Conservation (phyloP, 2,329 filamentous ascomycete genomes). For the Cordyceps militaris region DNA sequence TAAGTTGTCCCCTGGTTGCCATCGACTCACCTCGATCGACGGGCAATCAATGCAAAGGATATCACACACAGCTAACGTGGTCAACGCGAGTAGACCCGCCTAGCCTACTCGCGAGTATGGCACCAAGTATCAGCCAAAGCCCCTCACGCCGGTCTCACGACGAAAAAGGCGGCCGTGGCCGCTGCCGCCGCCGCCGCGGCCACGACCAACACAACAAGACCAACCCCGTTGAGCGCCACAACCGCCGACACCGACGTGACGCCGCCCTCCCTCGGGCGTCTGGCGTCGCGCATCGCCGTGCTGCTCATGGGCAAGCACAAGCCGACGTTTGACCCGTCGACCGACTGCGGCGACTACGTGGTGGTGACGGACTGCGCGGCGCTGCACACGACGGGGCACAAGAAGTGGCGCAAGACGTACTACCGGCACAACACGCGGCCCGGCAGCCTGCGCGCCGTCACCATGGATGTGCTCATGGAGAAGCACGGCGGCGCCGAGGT, state of each 20-base stretch:
- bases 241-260: conserved; percentile 39
- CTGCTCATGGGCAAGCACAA: conserved; percentile 98
- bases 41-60: neutral
- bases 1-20: conserved; percentile 31
- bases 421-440: conserved; percentile 90
- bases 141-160: conserved; percentile 55
- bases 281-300: conserved; percentile 80
- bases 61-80: neutral
- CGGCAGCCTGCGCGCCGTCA: conserved; percentile 78
- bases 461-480: conserved; percentile 89
- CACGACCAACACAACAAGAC: neutral
- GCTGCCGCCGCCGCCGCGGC: neutral
- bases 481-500: conserved; percentile 94
- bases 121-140: conserved; percentile 72
- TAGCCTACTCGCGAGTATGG: conserved; percentile 95
- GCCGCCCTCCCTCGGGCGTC: conserved; percentile 76
- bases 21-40: neutral
- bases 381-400: conserved; percentile 82
- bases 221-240: neutral
- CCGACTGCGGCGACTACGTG: conserved; percentile 98
- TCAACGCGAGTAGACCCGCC: conserved; percentile 60
- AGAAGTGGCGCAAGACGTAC: conserved; percentile 90
- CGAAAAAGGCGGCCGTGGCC: conserved; percentile 27
- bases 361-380: conserved; percentile 86
- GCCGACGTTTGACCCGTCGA: conserved; percentile 93